phyloP scores from a whole-genome alignment of 257 asterid genomes.

The Ilex aquifolium region DNA sequence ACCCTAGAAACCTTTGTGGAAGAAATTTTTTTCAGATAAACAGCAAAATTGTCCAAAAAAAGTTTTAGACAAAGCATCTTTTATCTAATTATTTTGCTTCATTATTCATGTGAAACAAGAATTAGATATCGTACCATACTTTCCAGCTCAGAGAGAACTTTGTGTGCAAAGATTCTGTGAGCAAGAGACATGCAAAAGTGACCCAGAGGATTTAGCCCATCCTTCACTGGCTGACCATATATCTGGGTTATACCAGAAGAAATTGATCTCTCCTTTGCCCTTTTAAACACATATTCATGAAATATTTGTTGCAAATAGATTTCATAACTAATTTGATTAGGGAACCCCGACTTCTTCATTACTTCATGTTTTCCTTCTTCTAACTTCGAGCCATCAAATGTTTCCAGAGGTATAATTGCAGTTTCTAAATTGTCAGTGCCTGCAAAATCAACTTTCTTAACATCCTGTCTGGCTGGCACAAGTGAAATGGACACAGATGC shows the following conservation, averaged over 20 bases:
- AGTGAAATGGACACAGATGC: constrained; percentile 79
- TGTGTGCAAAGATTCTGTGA: constrained; percentile 90
- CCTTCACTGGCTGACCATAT: constrained; percentile 56
- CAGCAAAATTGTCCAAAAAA: background rate
- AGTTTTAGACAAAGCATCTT: background rate
- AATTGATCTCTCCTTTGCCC: constrained; percentile 53
- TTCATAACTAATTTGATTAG: constrained; percentile 64
- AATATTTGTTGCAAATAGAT: constrained; percentile 77
- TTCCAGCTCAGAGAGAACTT: constrained; percentile 72
- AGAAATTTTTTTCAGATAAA: background rate
- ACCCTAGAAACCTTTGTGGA: constrained; percentile 60
- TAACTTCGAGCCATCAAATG: constrained; percentile 32
- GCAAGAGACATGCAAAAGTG: constrained; percentile 91
- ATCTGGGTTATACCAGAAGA: constrained; percentile 40
- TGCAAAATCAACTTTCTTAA: constrained; percentile 23
- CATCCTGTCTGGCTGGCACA: constrained; percentile 48
- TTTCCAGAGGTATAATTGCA: constrained; percentile 28
- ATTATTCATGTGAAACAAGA: background rate
- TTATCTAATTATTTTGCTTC: background rate
- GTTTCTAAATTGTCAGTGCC: constrained; percentile 31
- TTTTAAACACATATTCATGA: constrained; percentile 85
- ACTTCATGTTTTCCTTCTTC: constrained; percentile 31
- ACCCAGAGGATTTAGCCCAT: constrained; percentile 60
- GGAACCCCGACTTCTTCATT: constrained; percentile 41
- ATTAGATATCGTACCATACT: constrained; percentile 55